Evolutionary conservation across 176 grass and related monocot genomes (phyloP).

Genomic region (Carex pumila): DNA sequence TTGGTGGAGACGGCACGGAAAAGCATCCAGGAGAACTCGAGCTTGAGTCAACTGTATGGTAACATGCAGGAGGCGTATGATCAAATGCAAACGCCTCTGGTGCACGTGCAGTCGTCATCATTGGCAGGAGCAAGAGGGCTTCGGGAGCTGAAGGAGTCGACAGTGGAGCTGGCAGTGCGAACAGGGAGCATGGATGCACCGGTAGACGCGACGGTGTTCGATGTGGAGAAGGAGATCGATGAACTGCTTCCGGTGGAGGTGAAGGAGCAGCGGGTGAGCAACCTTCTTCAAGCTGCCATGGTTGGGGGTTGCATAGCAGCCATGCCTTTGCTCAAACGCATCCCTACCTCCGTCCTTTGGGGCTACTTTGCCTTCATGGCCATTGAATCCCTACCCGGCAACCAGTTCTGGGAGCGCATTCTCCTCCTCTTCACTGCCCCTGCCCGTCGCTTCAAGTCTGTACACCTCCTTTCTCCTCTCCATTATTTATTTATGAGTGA

Average conservation of each 20-base stretch:
- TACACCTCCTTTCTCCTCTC: background rate
- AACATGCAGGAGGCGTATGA: constrained; percentile 87
- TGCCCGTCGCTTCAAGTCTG: constrained; percentile 93
- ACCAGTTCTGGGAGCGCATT: constrained; percentile 98
- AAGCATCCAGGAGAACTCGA: constrained; percentile 75
- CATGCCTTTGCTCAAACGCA: constrained; percentile 89
- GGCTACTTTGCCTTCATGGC: constrained; percentile 99
- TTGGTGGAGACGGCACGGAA: constrained; percentile 57
- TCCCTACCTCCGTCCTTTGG: constrained; percentile 95
- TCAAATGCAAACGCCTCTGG: constrained; percentile 87
- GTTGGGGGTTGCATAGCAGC: constrained; percentile 73
- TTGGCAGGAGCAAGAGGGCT: constrained; percentile 61
- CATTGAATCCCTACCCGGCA: constrained; percentile 94
- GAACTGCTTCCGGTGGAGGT: constrained; percentile 90
- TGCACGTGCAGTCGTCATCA: constrained; percentile 39
- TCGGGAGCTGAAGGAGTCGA: constrained; percentile 85
- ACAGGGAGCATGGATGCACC: constrained; percentile 88
- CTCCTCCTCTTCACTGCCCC: constrained; percentile 94
- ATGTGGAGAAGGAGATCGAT: constrained; percentile 94
- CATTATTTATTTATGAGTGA: background rate
- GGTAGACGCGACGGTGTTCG: constrained; percentile 75
- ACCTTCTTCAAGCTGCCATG: constrained; percentile 68
- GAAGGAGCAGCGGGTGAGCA: constrained; percentile 90
- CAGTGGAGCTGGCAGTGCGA: constrained; percentile 72
- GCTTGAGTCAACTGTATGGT: constrained; percentile 81